phyloP scores from a whole-genome alignment of 768 basidiomycete species.

The Pulveroboletus ravenelii region DNA sequence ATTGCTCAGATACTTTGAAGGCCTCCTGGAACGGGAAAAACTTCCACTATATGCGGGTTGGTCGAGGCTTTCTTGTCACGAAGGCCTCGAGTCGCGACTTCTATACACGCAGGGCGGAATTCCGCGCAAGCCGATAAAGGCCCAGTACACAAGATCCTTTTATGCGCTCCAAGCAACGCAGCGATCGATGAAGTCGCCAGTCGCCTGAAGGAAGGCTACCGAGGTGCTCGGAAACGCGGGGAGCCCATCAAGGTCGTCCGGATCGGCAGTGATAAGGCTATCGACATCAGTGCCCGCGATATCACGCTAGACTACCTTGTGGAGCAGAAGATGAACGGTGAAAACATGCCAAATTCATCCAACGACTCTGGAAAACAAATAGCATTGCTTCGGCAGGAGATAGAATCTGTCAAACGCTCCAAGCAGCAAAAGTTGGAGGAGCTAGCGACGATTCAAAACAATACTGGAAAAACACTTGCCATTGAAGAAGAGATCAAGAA shows the following conservation, averaged over 20 bases:
- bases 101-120: constrained; percentile 46
- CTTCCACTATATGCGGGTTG: constrained; percentile 95
- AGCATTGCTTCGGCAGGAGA: constrained; percentile 53
- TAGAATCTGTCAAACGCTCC: constrained; percentile 61
- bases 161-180: constrained; percentile 98
- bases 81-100: constrained; percentile 45
- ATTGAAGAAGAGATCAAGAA: constrained; percentile 70
- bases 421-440: constrained; percentile 61
- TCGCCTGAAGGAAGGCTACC: constrained; percentile 77
- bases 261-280: constrained; percentile 71
- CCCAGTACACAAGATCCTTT: constrained; percentile 66
- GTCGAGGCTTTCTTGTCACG: constrained; percentile 74
- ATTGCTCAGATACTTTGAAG: constrained; percentile 36
- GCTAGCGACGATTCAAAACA: constrained; percentile 51
- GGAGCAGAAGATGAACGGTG: constrained; percentile 60
- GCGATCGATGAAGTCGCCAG: constrained; percentile 95
- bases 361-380: constrained; percentile 59
- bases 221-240: constrained; percentile 48
- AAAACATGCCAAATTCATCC: constrained; percentile 33
- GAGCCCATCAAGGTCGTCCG: constrained; percentile 80
- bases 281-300: constrained; percentile 78
- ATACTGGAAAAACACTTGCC: constrained; percentile 44
- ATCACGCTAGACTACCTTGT: constrained; percentile 85
- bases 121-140: constrained; percentile 37
- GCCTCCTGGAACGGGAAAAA: constrained; percentile 98